A percentile compares a stretch with the other conserved stretches of the same genome.
Evolutionary conservation across 805 yeast genomes (phyloP).

Genomic region (Monosporozyma unispora): DNA sequence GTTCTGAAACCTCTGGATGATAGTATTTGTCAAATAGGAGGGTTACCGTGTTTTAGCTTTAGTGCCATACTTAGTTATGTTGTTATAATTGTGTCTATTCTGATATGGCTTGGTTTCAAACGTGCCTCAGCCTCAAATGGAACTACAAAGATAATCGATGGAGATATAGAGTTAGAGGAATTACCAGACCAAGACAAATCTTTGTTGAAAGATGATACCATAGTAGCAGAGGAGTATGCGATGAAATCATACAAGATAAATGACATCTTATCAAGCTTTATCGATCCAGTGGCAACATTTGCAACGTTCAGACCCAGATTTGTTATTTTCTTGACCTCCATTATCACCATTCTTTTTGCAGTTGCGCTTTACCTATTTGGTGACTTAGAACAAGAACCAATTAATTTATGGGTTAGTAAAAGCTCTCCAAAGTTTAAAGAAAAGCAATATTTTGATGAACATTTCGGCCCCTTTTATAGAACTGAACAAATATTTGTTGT

Average conservation of each 20-base stretch:
- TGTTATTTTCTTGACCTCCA: constrained; percentile 37
- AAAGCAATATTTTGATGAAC: constrained; percentile 59
- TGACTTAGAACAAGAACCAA: constrained; percentile 68
- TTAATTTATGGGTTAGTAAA: constrained; percentile 84
- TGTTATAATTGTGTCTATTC: constrained; percentile 12
- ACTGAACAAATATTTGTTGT: constrained; percentile 75
- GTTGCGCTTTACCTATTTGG: constrained; percentile 37
- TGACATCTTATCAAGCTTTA: background rate
- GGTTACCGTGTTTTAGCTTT: constrained; percentile 67
- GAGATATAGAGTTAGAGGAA: background rate
- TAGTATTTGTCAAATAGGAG: constrained; percentile 46
- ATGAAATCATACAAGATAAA: background rate
- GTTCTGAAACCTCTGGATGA: constrained; percentile 39
- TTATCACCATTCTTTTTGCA: constrained; percentile 28
- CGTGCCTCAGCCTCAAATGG: background rate
- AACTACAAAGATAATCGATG: background rate
- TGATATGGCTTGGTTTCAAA: constrained; percentile 11
- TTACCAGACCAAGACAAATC: constrained; percentile 11
- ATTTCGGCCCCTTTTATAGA: constrained; percentile 88
- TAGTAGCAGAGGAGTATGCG: background rate
- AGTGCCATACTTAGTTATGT: constrained; percentile 46
- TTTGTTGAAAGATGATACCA: constrained; percentile 14
- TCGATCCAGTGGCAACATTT: constrained; percentile 13
- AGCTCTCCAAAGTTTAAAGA: constrained; percentile 59
- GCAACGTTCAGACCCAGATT: constrained; percentile 56